Evolutionary conservation across 1,284 basidiomycete genomes (phyloP).

Genomic region (Ustilago crameri): DNA sequence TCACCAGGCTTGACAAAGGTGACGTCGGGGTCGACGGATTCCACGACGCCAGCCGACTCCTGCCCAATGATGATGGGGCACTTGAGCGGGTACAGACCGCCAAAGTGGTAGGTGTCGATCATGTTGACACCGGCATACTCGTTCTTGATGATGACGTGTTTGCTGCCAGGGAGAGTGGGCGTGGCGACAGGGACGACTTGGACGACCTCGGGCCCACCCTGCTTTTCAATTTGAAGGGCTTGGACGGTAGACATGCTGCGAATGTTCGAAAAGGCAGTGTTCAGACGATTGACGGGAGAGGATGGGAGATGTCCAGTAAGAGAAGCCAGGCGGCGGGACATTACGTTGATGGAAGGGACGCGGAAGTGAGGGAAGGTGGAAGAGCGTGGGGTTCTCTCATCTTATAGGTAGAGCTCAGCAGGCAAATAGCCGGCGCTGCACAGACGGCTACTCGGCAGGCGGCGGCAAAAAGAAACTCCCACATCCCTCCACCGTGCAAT

Average conservation of each 20-base stretch:
- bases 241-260: slow-evolving; percentile 70
- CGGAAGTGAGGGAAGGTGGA: background rate
- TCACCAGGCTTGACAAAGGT: slow-evolving; percentile 73
- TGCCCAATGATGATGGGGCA: slow-evolving; percentile 82
- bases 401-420: background rate
- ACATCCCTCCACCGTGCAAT: too few relatives aligned
- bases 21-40: slow-evolving; percentile 71
- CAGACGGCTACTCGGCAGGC: too few relatives aligned
- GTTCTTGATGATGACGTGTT: slow-evolving; percentile 84
- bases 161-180: slow-evolving; percentile 74
- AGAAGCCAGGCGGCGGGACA: slow-evolving; percentile 16
- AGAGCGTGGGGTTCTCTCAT: background rate
- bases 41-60: slow-evolving; percentile 81
- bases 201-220: slow-evolving; percentile 83
- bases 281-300: background rate
- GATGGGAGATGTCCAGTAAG: slow-evolving; percentile 13
- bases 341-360: background rate
- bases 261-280: slow-evolving; percentile 32
- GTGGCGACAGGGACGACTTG: slow-evolving; percentile 75
- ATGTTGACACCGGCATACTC: slow-evolving; percentile 69
- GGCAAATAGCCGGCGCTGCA: too few relatives aligned
- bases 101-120: slow-evolving; percentile 75
- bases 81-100: slow-evolving; percentile 71
- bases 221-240: slow-evolving; percentile 71
- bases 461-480: background rate